These are phyloP conservation scores for Scopulariopsis brevicaulis DNA, from an alignment of 2,329 filamentous ascomycete species.

Conservation along the genomic window DNA sequence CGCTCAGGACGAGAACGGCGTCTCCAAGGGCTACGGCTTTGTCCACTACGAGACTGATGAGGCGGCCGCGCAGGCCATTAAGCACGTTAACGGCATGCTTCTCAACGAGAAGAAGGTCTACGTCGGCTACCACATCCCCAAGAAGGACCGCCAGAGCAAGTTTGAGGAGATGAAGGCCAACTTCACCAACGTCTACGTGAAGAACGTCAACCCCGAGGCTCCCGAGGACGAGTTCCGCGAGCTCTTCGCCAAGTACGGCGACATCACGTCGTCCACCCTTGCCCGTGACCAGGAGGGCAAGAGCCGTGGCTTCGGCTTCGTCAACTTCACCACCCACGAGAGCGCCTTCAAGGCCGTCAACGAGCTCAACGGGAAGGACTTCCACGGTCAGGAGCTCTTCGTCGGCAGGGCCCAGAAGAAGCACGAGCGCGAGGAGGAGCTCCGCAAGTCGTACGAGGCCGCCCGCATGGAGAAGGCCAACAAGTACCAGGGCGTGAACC, in stretches of 20 bases:
- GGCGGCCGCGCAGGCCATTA: constrained; percentile 92
- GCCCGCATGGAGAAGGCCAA: constrained; percentile 95
- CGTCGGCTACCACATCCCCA: constrained; percentile 97
- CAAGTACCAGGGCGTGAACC: constrained; percentile 99
- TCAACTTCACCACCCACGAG: constrained; percentile 92
- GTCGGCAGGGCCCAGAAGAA: constrained; percentile 99
- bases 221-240: constrained; percentile 90
- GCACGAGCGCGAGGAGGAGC: constrained; percentile 98
- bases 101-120: constrained; percentile 99
- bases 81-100: constrained; percentile 99
- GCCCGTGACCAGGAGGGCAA: constrained; percentile 83
- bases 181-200: constrained; percentile 99
- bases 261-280: constrained; percentile 91
- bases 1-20: constrained; percentile 89
- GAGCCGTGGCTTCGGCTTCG: constrained; percentile 91
- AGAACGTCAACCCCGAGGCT: constrained; percentile 82
- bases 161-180: constrained; percentile 99
- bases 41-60: constrained; percentile 99
- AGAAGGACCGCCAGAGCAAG: constrained; percentile 99
- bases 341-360: constrained; percentile 78
- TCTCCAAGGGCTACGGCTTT: constrained; percentile 98
- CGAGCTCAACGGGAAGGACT: constrained; percentile 81
- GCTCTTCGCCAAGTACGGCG: constrained; percentile 83
- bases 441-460: constrained; percentile 97
- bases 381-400: constrained; percentile 91